Base-by-base conservation (phyloP, 2,329 filamentous ascomycete species). In the Fusarium gaditjirri region DNA sequence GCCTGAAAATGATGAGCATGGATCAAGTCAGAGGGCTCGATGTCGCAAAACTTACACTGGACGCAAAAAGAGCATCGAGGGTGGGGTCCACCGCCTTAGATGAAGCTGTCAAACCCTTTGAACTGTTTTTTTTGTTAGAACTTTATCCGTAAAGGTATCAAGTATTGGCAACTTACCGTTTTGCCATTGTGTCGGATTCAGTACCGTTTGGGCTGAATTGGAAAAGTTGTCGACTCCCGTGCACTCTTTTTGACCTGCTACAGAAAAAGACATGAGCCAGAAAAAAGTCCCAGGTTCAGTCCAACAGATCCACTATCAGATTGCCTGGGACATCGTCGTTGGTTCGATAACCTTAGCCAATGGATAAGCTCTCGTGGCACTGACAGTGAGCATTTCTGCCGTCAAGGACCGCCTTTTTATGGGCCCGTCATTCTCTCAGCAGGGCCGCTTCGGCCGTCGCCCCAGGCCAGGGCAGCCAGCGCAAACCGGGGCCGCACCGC, bases 11-110 rank as follows among this genome's bases (percentile, higher is more conserved):
- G 39, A 57, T 76, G 16, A 77, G 75, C 43, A 53, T 17, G 27
- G 60, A 63, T 58, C 44, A 39, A 31, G 46, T 49, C 52, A 50
- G 61, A 60, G 27, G 36, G 19, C 67, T 16, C 39, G 14, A 41
- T 47, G 63, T 67, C 57, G 65, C 60, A 61, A 49, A 65, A 87
- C 91, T 84, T 87, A 94, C 92, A 85, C 92, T 94, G 63, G 87
- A 85, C 63, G 91, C 87, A 82, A 94, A 94, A 42, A 94, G 86
- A 68, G 91, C 90, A 77, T 91, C 86, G 73, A 94, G 84, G 61
- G 86, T 83, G 79, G 92, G 91, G 84, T 94, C 92, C 67, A 94
- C 85, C 66, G 86, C 85, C 80, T 88, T 88, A 62, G 84, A 81
- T 39, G 85, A 81, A 69, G 84, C 84, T 56, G 80, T 73, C 67